Evolutionary conservation across 441 rosid species (phyloP), one percentile per base, ranked within the genome.

Genomic region (Hura crepitans): DNA sequence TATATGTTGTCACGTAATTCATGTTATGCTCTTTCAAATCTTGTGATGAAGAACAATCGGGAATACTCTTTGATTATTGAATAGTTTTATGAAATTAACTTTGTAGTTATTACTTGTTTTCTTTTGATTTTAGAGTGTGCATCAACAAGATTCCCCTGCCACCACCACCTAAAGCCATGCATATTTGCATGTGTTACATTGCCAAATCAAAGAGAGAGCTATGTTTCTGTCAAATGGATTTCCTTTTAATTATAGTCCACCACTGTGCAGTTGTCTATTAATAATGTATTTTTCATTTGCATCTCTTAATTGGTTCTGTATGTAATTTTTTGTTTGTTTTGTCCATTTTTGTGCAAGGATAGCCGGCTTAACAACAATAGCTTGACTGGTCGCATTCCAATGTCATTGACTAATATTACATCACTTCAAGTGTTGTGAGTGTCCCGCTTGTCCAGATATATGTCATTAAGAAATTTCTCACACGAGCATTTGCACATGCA

Each of bases 281-380:
- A 1, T 66, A 67, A 61, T 20, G 3, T n/a, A 1, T 39, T 28
- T 54, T 54, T 18, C 61, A 66, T 65, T 43, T 57, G 9, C 22
- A 28, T 61, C 49, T 62, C 58, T 74, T 74, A 14, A 61, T 57
- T 51, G 28, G 30, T 74, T 39, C 58, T 56, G 20, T 23, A 71
- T 62, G 65, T 73, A 20, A 77, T 60, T 37, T 80, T 75, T 78
- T 43, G 51, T 80, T 45, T 47, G 30, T 78, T 50, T 60, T 74
- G 78, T 66, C 9, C 62, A 69, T 64, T 50, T 83, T 57, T 71
- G 64, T 81, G 90, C 74, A 79, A 85, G 80, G 84, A 77, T 78
- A 94, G 99, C 72, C 93, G 99, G 85, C 97, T 94, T 58, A 92
- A 94, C 80, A 92, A 92, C 89, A 94, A 94, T 81, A 92, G 81